Conservation (phyloP, 352 stramenopile species). For the Phytophthora sp. region DNA sequence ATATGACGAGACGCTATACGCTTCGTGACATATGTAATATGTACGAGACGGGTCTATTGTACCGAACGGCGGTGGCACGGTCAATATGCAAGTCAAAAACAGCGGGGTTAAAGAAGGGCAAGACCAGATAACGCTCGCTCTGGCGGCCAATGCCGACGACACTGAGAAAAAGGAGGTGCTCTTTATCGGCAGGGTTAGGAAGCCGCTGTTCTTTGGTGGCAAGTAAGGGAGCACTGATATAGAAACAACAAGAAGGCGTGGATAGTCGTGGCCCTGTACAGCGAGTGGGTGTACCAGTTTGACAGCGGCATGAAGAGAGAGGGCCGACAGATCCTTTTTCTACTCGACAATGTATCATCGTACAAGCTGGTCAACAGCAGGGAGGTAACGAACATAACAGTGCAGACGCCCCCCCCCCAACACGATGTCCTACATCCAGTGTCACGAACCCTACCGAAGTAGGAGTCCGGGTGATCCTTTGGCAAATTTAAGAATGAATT, state of each 20-base stretch:
- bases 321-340: neutral
- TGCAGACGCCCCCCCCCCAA: neutral
- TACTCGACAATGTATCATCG: neutral
- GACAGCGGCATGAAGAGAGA: neutral
- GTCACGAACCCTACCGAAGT: no score
- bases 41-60: neutral
- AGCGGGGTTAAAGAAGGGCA: neutral
- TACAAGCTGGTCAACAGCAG: neutral
- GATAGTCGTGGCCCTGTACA: neutral
- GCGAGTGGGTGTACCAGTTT: neutral
- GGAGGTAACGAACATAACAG: neutral
- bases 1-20: neutral
- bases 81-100: neutral
- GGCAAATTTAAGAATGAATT: no score
- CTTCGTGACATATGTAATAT: neutral
- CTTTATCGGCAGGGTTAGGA: neutral
- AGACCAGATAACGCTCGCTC: neutral
- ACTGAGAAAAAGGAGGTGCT: neutral
- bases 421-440: neutral
- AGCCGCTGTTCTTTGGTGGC: neutral
- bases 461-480: no score
- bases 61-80: no score
- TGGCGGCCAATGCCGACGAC: no score
- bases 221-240: neutral
- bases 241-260: neutral